These are phyloP conservation scores for Malbranchea cinnamomea DNA, from an alignment of 2,329 filamentous ascomycete genomes.

Conservation along the genomic window DNA sequence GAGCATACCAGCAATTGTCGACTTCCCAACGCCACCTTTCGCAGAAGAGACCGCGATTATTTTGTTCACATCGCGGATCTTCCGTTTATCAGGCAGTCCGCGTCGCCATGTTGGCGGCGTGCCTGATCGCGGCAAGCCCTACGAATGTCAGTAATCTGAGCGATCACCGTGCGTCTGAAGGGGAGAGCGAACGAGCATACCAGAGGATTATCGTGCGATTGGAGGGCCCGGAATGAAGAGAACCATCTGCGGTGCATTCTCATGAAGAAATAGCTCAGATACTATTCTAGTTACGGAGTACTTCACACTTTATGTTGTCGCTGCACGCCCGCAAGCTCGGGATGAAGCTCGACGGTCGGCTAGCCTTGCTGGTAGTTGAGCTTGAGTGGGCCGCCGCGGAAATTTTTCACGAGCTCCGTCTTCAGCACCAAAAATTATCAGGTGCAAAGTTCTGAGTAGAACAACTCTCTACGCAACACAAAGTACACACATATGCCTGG, in stretches of 20 bases:
- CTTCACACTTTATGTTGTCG: no score
- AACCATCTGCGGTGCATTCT: slow-evolving; percentile 35
- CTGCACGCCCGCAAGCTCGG: no score
- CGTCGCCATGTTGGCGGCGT: slow-evolving; percentile 54
- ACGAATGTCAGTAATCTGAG: slow-evolving; percentile 1
- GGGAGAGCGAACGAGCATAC: slow-evolving; percentile 32
- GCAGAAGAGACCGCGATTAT: slow-evolving; percentile 95
- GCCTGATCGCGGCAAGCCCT: slow-evolving; percentile 76
- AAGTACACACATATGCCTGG: no score
- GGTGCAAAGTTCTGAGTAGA: slow-evolving; percentile 12
- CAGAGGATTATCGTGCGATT: slow-evolving; percentile 82
- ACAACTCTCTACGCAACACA: no score
- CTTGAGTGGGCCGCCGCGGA: slow-evolving; percentile 3
- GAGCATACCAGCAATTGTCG: slow-evolving; percentile 62
- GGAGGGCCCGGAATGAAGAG: slow-evolving; percentile 38
- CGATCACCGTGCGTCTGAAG: not conserved
- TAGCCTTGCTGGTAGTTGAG: slow-evolving; percentile 2
- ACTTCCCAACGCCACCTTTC: slow-evolving; percentile 97
- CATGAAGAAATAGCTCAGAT: not conserved
- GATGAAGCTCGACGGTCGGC: slow-evolving; percentile 5
- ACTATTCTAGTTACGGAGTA: no score
- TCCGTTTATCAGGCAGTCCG: slow-evolving; percentile 64
- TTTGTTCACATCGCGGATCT: slow-evolving; percentile 72
- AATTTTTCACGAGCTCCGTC: slow-evolving; percentile 12
- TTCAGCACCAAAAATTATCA: slow-evolving; percentile 6